These are phyloP conservation scores for Papiliotrema nemorosa DNA, from an alignment of 1,284 basidiomycete species.

Conservation along the genomic window DNA sequence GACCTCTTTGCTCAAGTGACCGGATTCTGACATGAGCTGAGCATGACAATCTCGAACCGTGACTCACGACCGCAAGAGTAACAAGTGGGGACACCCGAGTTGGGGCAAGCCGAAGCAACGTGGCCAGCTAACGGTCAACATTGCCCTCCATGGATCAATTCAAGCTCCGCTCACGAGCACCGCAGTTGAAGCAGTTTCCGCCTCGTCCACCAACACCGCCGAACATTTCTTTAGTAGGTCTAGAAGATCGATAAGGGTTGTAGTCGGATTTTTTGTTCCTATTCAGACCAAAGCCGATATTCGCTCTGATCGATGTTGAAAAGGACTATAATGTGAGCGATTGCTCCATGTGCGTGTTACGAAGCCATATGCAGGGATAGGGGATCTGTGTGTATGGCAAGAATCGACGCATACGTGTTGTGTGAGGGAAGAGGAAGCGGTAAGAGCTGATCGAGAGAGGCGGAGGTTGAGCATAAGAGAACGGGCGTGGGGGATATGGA, in stretches of 20 bases:
- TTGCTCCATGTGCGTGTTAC: not conserved
- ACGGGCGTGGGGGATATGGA: not conserved
- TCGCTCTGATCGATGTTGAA: not conserved
- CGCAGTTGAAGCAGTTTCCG: conserved; percentile 49
- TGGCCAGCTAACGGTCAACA: conserved; percentile 35
- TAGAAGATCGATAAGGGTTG: not conserved
- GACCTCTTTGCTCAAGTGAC: conserved; percentile 36
- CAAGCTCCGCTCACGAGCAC: conserved; percentile 38
- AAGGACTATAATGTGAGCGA: not conserved
- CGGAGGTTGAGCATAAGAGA: not conserved
- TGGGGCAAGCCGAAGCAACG: conserved; percentile 45
- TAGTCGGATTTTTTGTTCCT: conserved; percentile 1
- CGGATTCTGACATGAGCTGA: conserved; percentile 16
- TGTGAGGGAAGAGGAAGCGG: not conserved
- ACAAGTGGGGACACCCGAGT: conserved; percentile 43
- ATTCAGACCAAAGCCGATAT: not conserved
- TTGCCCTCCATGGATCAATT: conserved; percentile 6
- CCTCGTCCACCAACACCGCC: conserved; percentile 28
- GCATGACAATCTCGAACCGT: not conserved
- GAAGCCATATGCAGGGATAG: too few species aligned
- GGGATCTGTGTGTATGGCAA: too few species aligned
- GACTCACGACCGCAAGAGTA: conserved; percentile 44
- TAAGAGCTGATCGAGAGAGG: not conserved
- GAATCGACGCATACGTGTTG: not conserved
- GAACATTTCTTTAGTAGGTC: conserved; percentile 30